These are phyloP conservation scores for Tinospora cordifolia DNA, from an alignment of 164 flowering plant genomes.

Conservation along the genomic window DNA sequence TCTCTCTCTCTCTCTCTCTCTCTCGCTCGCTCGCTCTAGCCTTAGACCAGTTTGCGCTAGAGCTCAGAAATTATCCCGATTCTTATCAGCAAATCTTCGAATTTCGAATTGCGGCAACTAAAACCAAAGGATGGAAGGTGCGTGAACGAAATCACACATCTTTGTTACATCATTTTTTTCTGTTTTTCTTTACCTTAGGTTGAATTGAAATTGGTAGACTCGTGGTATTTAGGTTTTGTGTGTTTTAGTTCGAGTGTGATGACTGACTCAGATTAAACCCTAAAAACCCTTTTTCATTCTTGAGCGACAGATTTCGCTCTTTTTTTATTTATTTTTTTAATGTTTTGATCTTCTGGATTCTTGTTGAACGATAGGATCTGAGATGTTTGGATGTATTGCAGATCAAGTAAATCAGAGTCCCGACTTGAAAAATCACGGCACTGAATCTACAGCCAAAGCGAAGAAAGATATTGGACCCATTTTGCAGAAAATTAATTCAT, in stretches of 20 bases:
- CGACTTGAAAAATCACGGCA: slow-evolving; percentile 18
- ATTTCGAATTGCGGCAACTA: not conserved
- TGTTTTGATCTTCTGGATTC: not conserved
- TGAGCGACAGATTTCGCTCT: not conserved
- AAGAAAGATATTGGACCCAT: slow-evolving; percentile 31
- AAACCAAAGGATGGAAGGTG: slow-evolving; percentile 11
- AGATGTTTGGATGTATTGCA: slow-evolving; percentile 7
- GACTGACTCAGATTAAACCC: slow-evolving; percentile 8
- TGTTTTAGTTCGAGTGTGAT: no score
- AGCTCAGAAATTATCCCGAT: not conserved
- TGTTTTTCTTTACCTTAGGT: not conserved
- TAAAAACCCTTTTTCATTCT: slow-evolving; percentile 8
- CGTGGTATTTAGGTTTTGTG: not conserved
- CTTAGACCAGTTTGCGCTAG: not conserved
- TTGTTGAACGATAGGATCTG: not conserved
- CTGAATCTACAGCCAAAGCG: slow-evolving; percentile 17
- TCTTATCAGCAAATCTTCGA: not conserved
- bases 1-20: not conserved
- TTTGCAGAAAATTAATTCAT: slow-evolving; percentile 34
- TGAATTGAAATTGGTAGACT: not conserved
- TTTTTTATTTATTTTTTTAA: not conserved
- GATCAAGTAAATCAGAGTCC: slow-evolving; percentile 21
- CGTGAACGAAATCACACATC: not conserved
- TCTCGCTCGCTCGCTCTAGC: not conserved
- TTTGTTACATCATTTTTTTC: not conserved